Conservation (phyloP, 2,329 filamentous ascomycete genomes). For the Cryphonectria radicalis region DNA sequence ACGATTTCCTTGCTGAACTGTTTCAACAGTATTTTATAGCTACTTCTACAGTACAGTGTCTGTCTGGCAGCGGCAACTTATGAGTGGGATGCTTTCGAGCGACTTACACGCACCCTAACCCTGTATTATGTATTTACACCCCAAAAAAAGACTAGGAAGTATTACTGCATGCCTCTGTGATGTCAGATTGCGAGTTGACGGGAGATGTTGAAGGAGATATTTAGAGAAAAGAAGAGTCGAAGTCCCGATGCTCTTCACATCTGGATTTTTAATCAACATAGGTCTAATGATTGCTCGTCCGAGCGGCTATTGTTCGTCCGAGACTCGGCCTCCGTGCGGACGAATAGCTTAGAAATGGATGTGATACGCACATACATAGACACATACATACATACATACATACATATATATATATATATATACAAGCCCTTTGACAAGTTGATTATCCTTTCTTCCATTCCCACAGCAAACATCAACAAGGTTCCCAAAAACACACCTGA, state of each 20-base stretch:
- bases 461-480: not conserved
- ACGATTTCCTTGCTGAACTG: no score
- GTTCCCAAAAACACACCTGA: not conserved
- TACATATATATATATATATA: not conserved
- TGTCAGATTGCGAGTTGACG: not conserved
- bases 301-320: not conserved
- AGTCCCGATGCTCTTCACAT: not conserved
- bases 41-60: no score
- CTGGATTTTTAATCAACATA: not conserved
- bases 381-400: no score
- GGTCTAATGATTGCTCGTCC: no score
- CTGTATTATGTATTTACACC: not conserved
- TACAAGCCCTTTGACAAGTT: not conserved
- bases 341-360: conserved; percentile 19
- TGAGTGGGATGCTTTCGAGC: not conserved
- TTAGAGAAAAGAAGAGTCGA: not conserved
- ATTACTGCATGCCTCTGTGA: no score
- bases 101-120: not conserved
- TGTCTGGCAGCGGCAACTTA: no score
- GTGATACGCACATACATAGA: not conserved
- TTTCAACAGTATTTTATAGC: no score
- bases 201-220: not conserved
- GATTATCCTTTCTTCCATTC: not conserved
- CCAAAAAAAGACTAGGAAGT: no score
- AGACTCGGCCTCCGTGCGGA: conserved; percentile 20